Base-by-base conservation (phyloP, 2,329 filamentous ascomycete genomes). In the Curvularia hawaiiensis region DNA sequence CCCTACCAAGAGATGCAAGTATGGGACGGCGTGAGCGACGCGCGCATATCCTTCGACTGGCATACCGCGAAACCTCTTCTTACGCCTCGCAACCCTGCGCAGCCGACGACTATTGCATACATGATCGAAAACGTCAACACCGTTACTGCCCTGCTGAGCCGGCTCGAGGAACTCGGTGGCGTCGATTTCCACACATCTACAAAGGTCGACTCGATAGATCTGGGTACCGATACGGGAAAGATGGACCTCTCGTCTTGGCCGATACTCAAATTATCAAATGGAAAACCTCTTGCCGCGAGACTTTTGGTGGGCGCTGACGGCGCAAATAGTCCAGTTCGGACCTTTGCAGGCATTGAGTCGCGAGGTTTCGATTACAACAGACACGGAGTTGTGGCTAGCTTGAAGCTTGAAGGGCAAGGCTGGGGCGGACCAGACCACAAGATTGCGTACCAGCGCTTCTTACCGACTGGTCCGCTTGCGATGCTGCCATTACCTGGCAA, bases 111-210 rank as follows among this genome's bases (percentile, higher is more conserved):
- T 1, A 92, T 99, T 65, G 95, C 95, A 10, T 97, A 95, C 74
- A 99, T 99, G 94, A 91, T 88, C 41, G 96, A 99, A 81, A 99
- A 98, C 75, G 77, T 89, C 31, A 98, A 99, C 74, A 83, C 97
- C 33, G 92, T 91, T 2, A 88, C 88, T 0, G 92, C 87, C 0
- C 82, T 99, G 8, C 78, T 97, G 50, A 83, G 83, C 53, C 85
- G 90, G 14, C 83, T 97, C 35, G 82, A 88, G 10, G 85, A 90
- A 64, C 80, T 96, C 1, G 86, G 87, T 2, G 79, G 75, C 6
- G 83, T 93, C 16, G 85, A 88, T 4, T 79, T 95, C 10, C 88
- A 93, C 55, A 91, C 93, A 64, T 87, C 86, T 48, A 88, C 90
- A 3, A 90, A 85, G 52, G 92, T 98, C 26, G 87, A 90, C 63